Percentiles rank a stretch among this genome's conserved stretches.
Conservation (phyloP, 2,329 filamentous ascomycete genomes). For the Xylaria sp. region DNA sequence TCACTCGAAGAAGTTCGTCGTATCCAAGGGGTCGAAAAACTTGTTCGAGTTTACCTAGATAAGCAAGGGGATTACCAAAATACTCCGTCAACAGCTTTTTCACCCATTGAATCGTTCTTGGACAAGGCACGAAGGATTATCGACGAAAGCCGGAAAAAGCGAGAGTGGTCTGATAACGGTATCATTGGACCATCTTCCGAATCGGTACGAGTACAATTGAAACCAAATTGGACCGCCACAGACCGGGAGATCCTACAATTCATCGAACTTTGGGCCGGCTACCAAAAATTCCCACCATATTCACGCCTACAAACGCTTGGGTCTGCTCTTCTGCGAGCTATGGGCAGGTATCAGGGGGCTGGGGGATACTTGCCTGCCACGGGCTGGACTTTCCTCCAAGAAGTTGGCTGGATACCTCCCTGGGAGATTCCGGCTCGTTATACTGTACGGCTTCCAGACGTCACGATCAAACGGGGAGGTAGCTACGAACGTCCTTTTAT, state of each 20-base stretch:
- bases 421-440: constrained; percentile 73
- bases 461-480: constrained; percentile 50
- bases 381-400: constrained; percentile 73
- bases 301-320: constrained; percentile 66
- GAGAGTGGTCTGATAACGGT: constrained; percentile 57
- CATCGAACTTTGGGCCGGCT: constrained; percentile 70
- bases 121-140: constrained; percentile 56
- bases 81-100: neutral
- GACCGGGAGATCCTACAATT: constrained; percentile 68
- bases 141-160: constrained; percentile 54
- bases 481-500: constrained; percentile 48
- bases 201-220: constrained; percentile 6
- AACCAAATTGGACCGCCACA: constrained; percentile 50
- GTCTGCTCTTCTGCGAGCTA: constrained; percentile 65
- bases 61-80: constrained; percentile 26
- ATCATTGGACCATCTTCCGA: constrained; percentile 49
- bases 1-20: constrained; percentile 59
- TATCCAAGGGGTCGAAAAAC: constrained; percentile 55
- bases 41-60: constrained; percentile 61
- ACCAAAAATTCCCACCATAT: constrained; percentile 56
- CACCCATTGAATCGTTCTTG: constrained; percentile 48
- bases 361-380: constrained; percentile 52
- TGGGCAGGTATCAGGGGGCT: constrained; percentile 62
- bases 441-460: constrained; percentile 58
- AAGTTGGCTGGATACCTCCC: constrained; percentile 72